These are phyloP conservation scores for Pyrenophora graminea DNA, from an alignment of 2,329 filamentous ascomycete species.

Conservation along the genomic window DNA sequence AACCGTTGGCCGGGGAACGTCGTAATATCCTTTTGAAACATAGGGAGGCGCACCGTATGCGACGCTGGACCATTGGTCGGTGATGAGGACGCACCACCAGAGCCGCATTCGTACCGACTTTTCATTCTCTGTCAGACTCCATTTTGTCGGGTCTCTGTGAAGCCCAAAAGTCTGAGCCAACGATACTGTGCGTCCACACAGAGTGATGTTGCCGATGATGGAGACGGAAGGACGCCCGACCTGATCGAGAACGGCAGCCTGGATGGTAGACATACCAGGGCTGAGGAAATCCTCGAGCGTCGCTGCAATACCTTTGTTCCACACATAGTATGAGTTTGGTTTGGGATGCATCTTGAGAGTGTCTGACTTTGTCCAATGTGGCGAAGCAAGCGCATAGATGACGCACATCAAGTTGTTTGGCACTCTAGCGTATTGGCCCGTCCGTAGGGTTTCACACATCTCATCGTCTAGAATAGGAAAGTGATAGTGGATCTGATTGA, in stretches of 20 bases:
- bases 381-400: conserved; percentile 45
- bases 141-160: conserved; percentile 59
- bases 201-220: conserved; percentile 56
- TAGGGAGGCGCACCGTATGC: conserved; percentile 61
- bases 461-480: conserved; percentile 50
- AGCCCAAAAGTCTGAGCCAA: conserved; percentile 61
- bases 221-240: conserved; percentile 48
- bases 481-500: conserved; percentile 42
- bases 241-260: conserved; percentile 48
- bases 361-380: conserved; percentile 45
- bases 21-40: conserved; percentile 58
- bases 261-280: conserved; percentile 47
- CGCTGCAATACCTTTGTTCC: conserved; percentile 50
- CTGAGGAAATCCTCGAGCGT: conserved; percentile 51
- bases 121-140: conserved; percentile 57
- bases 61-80: conserved; percentile 62
- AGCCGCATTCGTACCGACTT: conserved; percentile 57
- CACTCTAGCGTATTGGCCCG: conserved; percentile 41
- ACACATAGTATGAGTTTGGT: conserved; percentile 47
- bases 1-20: conserved; percentile 59
- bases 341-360: conserved; percentile 42
- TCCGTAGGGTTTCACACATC: conserved; percentile 40
- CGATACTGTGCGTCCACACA: conserved; percentile 58
- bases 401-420: conserved; percentile 47
- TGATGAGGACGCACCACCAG: conserved; percentile 63